Evolutionary conservation across 257 asterid species (phyloP), one percentile per base, ranked within the genome.

Genomic region (Nicotiana sylvestris): DNA sequence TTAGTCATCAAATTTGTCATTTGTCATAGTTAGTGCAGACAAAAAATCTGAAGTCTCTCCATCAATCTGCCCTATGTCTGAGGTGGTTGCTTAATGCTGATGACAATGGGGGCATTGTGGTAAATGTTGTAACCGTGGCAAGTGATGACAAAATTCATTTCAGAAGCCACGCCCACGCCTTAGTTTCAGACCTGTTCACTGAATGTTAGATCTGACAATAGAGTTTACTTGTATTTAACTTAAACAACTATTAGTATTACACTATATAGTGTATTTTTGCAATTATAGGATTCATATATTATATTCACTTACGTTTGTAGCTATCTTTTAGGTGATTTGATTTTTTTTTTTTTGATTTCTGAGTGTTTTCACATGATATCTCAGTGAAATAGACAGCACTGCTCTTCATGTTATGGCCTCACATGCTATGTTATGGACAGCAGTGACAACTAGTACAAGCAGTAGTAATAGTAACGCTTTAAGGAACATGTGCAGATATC

Each of bases 381-480:
- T 86, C 66, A 83, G 87, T 33, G 92, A 87, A 82, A 76, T 21
- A 56, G 92, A 89, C 87, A 86, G 89, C 53, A 76, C 86, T 83
- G 87, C 83, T 27, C 78, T 85, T 88, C 88, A 85, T 89, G 90
- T 86, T 83, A 89, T 86, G 90, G 87, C 84, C 81, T 86, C 92
- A 88, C 91, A 89, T 88, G 92, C 90, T 33, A 58, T 89, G 92
- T 86, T 82, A 85, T 81, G 86, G 89, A 74, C 86, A 86, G 87
- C 86, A 37, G 82, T 85, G 88, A 83, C 90, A 87, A 81, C 49
- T 78, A 78, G 85, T 85, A 76, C 87, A 80, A 66, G 49, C 46
- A 35, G 78, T 66, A 66, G 90, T 88, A 85, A 67, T 72, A 79
- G 53, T 11, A 78, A 35, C 25, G 57, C 70, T 78, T 78, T 78